Conservation (phyloP, 2,329 filamentous ascomycete genomes). For the Akanthomyces lecanii region DNA sequence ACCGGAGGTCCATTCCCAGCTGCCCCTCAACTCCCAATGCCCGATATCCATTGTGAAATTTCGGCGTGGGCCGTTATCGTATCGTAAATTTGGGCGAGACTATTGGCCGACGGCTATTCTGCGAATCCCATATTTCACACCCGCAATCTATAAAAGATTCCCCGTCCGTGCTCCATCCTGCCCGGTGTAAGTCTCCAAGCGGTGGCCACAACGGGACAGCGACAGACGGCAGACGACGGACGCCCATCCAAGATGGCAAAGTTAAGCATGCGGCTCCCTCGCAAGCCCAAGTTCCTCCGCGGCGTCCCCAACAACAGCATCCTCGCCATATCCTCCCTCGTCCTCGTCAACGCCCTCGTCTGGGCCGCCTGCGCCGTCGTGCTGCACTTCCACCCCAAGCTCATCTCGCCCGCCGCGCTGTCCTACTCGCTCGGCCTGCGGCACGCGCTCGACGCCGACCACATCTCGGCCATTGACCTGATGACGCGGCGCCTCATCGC, state of each 20-base stretch:
- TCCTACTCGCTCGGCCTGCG: slow-evolving; percentile 86
- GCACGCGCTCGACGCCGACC: slow-evolving; percentile 97
- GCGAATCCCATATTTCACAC: not conserved
- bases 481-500: slow-evolving; percentile 89
- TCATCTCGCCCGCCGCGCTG: slow-evolving; percentile 77
- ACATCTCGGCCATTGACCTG: slow-evolving; percentile 80
- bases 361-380: slow-evolving; percentile 53
- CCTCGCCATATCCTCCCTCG: slow-evolving; percentile 47
- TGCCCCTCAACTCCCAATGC: slow-evolving; percentile 17
- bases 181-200: not conserved
- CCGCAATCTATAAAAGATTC: not conserved
- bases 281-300: slow-evolving; percentile 30
- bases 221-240: not conserved
- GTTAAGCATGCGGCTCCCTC: slow-evolving; percentile 12
- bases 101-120: not conserved
- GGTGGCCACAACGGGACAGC: no score
- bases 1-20: not conserved
- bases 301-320: slow-evolving; percentile 34
- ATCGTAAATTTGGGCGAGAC: not conserved
- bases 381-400: slow-evolving; percentile 49
- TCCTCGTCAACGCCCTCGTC: slow-evolving; percentile 48
- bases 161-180: not conserved
- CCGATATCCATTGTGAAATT: not conserved
- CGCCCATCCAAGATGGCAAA: not conserved
- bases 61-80: not conserved